Conservation (phyloP, 1,139 yeast species). For the Pichia sp. region DNA sequence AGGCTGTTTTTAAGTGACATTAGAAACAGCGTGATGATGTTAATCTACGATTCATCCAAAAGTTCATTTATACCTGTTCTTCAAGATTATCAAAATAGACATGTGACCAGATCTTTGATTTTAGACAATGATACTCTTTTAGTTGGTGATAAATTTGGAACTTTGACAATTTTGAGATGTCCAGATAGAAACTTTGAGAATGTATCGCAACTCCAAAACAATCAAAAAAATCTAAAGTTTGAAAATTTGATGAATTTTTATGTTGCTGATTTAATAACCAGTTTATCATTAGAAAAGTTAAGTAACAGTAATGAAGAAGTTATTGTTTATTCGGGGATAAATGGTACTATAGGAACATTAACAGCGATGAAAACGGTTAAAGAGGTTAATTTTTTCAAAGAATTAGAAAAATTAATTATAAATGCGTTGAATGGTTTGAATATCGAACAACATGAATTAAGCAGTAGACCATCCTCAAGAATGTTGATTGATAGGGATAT, state of each 20-base stretch:
- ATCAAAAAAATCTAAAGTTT: conserved; percentile 42
- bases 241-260: conserved; percentile 53
- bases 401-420: conserved; percentile 48
- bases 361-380: conserved; percentile 58
- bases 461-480: conserved; percentile 10
- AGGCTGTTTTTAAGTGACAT: conserved; percentile 67
- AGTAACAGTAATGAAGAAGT: conserved; percentile 61
- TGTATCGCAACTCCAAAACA: conserved; percentile 37
- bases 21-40: conserved; percentile 53
- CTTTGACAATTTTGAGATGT: conserved; percentile 59
- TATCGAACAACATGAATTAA: conserved; percentile 1
- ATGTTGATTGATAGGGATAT: conserved; percentile 60
- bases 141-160: conserved; percentile 91
- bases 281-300: conserved; percentile 49
- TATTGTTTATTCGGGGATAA: conserved; percentile 66
- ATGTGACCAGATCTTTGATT: conserved; percentile 51
- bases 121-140: conserved; percentile 72
- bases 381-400: conserved; percentile 56
- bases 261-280: conserved; percentile 64
- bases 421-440: conserved; percentile 23
- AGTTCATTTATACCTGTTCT: conserved; percentile 57
- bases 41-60: conserved; percentile 45
- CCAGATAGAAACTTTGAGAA: conserved; percentile 40
- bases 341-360: conserved; percentile 73
- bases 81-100: conserved; percentile 65